A percentile compares a stretch with the other conserved stretches of the same genome.
These are phyloP conservation scores for Phytophthora crassamura DNA, from an alignment of 352 stramenopile species.

Conservation along the genomic window DNA sequence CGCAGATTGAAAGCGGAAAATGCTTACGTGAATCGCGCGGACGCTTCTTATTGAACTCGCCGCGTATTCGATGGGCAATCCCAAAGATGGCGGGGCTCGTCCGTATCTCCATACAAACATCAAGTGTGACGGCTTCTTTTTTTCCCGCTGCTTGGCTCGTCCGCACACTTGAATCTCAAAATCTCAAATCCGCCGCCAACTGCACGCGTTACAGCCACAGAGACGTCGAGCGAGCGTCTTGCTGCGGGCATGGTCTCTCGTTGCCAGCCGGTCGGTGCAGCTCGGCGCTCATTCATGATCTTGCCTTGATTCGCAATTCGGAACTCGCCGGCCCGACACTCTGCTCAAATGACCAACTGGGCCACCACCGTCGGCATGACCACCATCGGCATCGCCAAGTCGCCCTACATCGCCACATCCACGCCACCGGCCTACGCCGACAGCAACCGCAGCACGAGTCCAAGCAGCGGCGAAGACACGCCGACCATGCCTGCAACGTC, in stretches of 20 bases:
- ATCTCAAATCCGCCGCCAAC: constrained; percentile 26
- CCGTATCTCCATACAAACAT: constrained; percentile 26
- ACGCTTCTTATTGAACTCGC: constrained; percentile 11
- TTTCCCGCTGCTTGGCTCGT: constrained; percentile 22
- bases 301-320: constrained; percentile 27
- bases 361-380: background rate
- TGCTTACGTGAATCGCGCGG: constrained; percentile 14
- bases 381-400: background rate
- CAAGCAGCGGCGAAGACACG: constrained; percentile 39
- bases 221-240: too few relatives aligned
- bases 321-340: constrained; percentile 20
- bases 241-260: background rate
- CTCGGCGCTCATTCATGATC: constrained; percentile 15
- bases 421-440: constrained; percentile 8
- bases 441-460: constrained; percentile 25
- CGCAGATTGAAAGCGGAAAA: too few relatives aligned
- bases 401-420: background rate
- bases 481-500: background rate
- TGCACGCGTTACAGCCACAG: constrained; percentile 20
- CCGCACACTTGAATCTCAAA: too few relatives aligned
- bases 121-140: constrained; percentile 23
- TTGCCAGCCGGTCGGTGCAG: background rate
- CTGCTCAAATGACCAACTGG: constrained; percentile 6
- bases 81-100: constrained; percentile 16
- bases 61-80: constrained; percentile 12